Conservation (phyloP, 2,329 filamentous ascomycete genomes). For the Sporothrix luriei region DNA sequence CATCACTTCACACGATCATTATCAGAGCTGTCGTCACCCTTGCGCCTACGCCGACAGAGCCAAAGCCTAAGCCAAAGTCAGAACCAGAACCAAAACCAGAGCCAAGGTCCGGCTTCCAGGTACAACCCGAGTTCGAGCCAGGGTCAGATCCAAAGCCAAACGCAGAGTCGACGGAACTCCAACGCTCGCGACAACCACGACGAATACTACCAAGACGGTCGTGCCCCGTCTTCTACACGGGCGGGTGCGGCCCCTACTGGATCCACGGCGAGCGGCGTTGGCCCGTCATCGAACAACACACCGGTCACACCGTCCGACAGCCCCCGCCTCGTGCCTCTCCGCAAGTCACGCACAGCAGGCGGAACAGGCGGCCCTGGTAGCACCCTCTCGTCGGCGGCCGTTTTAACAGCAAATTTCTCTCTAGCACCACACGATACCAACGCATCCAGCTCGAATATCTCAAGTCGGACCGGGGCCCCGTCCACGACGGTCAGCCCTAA, state of each 20-base stretch:
- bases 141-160: neutral
- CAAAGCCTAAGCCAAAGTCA: constrained; percentile 45
- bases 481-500: constrained; percentile 25
- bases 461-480: neutral
- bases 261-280: neutral
- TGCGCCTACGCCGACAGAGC: constrained; percentile 46
- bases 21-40: constrained; percentile 56
- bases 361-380: neutral
- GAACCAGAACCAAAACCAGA: constrained; percentile 43
- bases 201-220: neutral
- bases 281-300: neutral
- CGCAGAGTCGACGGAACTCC: neutral
- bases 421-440: constrained; percentile 11
- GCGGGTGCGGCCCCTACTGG: neutral
- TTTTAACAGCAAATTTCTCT: constrained; percentile 35
- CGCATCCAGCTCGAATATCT: neutral
- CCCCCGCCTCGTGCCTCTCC: constrained; percentile 18
- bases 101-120: constrained; percentile 35
- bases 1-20: constrained; percentile 61
- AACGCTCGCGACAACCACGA: neutral
- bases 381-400: constrained; percentile 36
- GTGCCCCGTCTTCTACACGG: neutral
- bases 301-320: constrained; percentile 19
- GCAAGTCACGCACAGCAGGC: constrained; percentile 14
- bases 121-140: neutral